Conservation (phyloP, 164 flowering plant genomes). For the Annona squamosa region DNA sequence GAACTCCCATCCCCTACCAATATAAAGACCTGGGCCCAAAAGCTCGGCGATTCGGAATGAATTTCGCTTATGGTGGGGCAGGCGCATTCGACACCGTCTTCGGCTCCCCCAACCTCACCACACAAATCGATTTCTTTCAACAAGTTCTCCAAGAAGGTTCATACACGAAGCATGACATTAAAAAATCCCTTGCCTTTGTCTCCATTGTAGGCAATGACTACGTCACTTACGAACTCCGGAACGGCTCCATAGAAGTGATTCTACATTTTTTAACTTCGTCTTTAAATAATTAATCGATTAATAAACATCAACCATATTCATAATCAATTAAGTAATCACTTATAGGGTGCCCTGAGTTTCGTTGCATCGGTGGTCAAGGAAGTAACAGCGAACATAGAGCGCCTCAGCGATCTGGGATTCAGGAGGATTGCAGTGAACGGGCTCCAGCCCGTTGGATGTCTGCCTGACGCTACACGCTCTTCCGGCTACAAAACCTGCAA, state of each 20-base stretch:
- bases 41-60: constrained; percentile 26
- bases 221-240: constrained; percentile 14
- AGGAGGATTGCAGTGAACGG: constrained; percentile 6
- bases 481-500: constrained; percentile 3
- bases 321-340: background rate
- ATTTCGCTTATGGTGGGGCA: constrained; percentile 56
- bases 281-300: background rate
- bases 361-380: background rate
- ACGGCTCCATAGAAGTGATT: constrained; percentile 19
- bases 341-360: constrained; percentile 2
- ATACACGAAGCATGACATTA: constrained; percentile 17
- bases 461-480: background rate
- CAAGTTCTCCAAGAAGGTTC: constrained; percentile 20
- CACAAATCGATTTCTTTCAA: constrained; percentile 37
- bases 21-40: constrained; percentile 13
- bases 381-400: background rate
- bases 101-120: constrained; percentile 37
- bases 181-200: constrained; percentile 35
- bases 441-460: constrained; percentile 7
- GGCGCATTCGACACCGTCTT: constrained; percentile 42
- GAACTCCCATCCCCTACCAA: constrained; percentile 32
- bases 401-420: constrained; percentile 2
- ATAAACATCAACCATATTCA: background rate
- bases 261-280: background rate
- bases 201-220: constrained; percentile 53